Base-by-base conservation (phyloP, 306 rosid species). In the Prunus mume region DNA sequence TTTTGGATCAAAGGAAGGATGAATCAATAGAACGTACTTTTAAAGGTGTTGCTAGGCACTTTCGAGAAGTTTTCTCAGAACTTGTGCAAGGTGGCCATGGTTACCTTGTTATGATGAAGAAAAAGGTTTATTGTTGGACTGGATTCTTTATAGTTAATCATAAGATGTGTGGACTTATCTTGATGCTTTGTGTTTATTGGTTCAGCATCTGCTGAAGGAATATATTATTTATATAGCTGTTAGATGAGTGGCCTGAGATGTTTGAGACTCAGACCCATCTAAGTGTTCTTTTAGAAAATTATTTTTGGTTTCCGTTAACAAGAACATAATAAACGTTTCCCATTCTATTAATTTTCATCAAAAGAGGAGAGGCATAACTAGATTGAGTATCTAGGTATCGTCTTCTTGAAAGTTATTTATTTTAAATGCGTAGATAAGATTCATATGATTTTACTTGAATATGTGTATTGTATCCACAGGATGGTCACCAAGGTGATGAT, bases 31-130 rank as follows among this genome's bases (percentile, higher is more conserved):
- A 95, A 63, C 97, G 97, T 49, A 95, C 98, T 76, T 95, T 92
- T 85, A 95, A 95, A 86, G 98, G 98, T 78, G 98, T 95, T 80
- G 97, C 98, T 51, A 85, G 91, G 92, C 95, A 95, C 88, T 95
- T 95, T 74, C 96, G 93, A 74, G 97, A 95, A 89, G 97, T 95
- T 74, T 95, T 95, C 82, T 89, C 98, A 18, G 93, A 95, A 79
- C 98, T 95, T 73, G 98, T 95, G 81, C 93, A 83, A 79, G 98
- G 96, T 18, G 98, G 97, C 65, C 88, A 87, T 83, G 98, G 98
- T 63, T 85, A 88, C 83, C 87, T 95, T 72, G 95, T 92, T 78
- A 95, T 95, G 98, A 90, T 90, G 97, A 95, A 88, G 87, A 92
- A 91, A 85, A 95, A 90, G 98, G 97, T 95, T 54, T 72, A 86